Evolutionary conservation across 805 yeast genomes (phyloP).

Genomic region (Saccharomyces mikatae): DNA sequence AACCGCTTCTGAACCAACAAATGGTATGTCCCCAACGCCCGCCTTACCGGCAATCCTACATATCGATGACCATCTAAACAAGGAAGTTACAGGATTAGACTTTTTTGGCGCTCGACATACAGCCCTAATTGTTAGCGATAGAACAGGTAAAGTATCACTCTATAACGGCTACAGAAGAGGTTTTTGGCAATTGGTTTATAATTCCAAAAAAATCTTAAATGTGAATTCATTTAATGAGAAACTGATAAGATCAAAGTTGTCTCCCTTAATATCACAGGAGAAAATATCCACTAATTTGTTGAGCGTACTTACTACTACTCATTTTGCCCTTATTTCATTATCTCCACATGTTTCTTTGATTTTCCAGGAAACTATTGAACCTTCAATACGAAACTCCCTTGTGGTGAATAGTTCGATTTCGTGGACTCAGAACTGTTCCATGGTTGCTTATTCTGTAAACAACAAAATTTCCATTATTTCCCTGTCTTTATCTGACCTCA

Average conservation of each 20-base stretch:
- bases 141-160: constrained; percentile 46
- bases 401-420: constrained; percentile 8
- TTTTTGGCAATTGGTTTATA: constrained; percentile 21
- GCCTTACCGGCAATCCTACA: constrained; percentile 23
- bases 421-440: constrained; percentile 14
- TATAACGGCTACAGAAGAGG: constrained; percentile 55
- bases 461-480: constrained; percentile 1
- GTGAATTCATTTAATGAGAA: constrained; percentile 9
- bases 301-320: constrained; percentile 19
- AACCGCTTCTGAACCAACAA: constrained; percentile 16
- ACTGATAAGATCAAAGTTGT: constrained; percentile 6
- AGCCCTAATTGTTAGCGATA: constrained; percentile 49
- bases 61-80: constrained; percentile 29
- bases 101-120: constrained; percentile 47
- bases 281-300: constrained; percentile 8
- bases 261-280: constrained; percentile 5
- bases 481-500: constrained; percentile 3
- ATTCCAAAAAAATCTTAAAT: constrained; percentile 11
- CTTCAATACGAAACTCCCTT: neutral
- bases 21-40: constrained; percentile 2
- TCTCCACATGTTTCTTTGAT: constrained; percentile 7
- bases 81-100: constrained; percentile 36
- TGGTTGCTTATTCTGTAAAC: constrained; percentile 17
- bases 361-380: constrained; percentile 4
- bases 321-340: constrained; percentile 15